Conservation (phyloP, 805 yeast genomes). For the Myxozyma melibiosi region DNA sequence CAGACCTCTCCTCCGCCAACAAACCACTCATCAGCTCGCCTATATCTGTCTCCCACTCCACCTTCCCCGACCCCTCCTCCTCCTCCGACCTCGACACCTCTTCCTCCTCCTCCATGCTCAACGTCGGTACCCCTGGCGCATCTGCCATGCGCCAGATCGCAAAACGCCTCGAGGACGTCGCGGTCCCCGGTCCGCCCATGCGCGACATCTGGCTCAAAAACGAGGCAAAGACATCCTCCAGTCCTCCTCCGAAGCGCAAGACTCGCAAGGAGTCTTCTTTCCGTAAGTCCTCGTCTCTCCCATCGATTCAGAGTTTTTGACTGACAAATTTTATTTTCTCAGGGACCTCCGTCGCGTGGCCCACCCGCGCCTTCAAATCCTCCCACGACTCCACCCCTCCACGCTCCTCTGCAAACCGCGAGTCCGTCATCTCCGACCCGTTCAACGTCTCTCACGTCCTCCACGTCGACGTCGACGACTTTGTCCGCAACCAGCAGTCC, state of each 20-base stretch:
- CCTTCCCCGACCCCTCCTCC: neutral
- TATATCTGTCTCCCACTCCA: neutral
- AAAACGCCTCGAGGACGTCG: conserved; percentile 21
- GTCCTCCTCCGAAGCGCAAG: neutral
- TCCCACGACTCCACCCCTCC: neutral
- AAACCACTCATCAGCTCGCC: neutral
- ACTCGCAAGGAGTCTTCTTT: neutral
- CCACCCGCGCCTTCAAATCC: neutral
- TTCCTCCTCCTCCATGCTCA: neutral
- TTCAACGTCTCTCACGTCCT: conserved; percentile 31
- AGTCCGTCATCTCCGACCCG: conserved; percentile 19
- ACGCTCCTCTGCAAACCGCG: neutral
- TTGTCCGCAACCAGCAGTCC: neutral
- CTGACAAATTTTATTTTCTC: too few species aligned
- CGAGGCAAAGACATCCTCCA: conserved; percentile 7
- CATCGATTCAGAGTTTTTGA: neutral
- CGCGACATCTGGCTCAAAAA: conserved; percentile 27
- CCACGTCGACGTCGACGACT: conserved; percentile 28
- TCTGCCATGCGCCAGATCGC: conserved; percentile 10
- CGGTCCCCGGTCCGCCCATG: conserved; percentile 31
- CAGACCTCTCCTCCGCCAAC: neutral
- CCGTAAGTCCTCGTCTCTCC: neutral
- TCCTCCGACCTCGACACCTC: neutral
- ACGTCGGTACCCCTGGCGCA: neutral
- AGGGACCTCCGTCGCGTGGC: conserved; percentile 20